Evolutionary conservation across 2,329 filamentous ascomycete genomes (phyloP).

Genomic region (Fusarium buxicola): DNA sequence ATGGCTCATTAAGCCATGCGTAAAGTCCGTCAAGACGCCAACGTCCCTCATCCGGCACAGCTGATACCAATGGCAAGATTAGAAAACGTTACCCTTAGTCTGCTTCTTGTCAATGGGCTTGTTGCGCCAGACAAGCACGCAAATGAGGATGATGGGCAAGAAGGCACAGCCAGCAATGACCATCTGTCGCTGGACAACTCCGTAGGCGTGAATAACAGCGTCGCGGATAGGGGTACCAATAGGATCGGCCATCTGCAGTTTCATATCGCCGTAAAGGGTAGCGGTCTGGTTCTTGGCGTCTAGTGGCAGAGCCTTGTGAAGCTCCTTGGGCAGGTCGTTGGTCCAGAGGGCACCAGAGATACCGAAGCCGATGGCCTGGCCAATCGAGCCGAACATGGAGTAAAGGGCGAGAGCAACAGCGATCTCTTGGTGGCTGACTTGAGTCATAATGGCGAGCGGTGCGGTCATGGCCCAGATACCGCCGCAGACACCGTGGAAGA

Average conservation of each 20-base stretch:
- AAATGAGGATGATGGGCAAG: conserved; percentile 50
- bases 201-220: conserved; percentile 71
- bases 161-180: conserved; percentile 53
- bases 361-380: conserved; percentile 48
- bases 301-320: conserved; percentile 63
- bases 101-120: conserved; percentile 61
- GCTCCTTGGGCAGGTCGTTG: conserved; percentile 53
- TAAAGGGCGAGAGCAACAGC: conserved; percentile 49
- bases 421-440: conserved; percentile 48
- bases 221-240: conserved; percentile 57
- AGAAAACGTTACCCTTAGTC: conserved; percentile 64
- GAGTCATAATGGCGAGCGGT: conserved; percentile 47
- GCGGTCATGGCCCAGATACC: conserved; percentile 61
- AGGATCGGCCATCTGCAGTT: conserved; percentile 62
- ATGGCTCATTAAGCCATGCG: neutral
- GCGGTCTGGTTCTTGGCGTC: conserved; percentile 51
- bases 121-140: conserved; percentile 61
- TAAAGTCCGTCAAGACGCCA: neutral
- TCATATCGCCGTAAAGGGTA: conserved; percentile 66
- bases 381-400: conserved; percentile 46
- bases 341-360: conserved; percentile 50
- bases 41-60: neutral
- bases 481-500: conserved; percentile 62
- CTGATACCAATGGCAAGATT: conserved; percentile 23
- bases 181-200: conserved; percentile 62